Percentiles rank a stretch among this genome's conserved stretches.
These are phyloP conservation scores for Plectranthus barbatus DNA, from an alignment of 257 asterid genomes.

Conservation along the genomic window DNA sequence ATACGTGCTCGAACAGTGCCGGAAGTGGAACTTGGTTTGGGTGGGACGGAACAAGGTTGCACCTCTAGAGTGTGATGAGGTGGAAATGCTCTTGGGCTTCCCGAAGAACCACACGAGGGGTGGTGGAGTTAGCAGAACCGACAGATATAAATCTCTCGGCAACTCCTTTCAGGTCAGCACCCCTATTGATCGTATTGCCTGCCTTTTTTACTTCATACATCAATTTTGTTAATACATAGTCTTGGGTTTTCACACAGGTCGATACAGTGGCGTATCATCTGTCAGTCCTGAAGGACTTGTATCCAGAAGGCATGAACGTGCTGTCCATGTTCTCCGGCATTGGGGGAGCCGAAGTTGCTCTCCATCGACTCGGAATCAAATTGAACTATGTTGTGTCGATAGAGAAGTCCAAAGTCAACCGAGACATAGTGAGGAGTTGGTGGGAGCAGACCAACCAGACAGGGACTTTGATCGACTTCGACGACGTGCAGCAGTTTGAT, in stretches of 20 bases:
- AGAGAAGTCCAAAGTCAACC: constrained; percentile 56
- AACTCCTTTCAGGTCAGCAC: constrained; percentile 74
- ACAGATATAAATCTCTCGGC: constrained; percentile 73
- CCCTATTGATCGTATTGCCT: no score
- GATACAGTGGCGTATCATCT: constrained; percentile 90
- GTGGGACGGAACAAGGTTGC: constrained; percentile 80
- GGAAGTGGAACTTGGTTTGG: constrained; percentile 92
- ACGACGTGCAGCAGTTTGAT: constrained; percentile 48
- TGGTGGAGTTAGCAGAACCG: constrained; percentile 86
- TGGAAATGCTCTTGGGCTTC: constrained; percentile 73
- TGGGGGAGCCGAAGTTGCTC: constrained; percentile 95
- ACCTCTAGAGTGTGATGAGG: constrained; percentile 82
- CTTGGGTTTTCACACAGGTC: constrained; percentile 30
- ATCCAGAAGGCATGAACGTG: constrained; percentile 57
- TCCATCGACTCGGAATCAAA: constrained; percentile 65
- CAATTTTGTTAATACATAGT: not conserved
- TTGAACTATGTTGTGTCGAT: constrained; percentile 60
- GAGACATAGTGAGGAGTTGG: constrained; percentile 75
- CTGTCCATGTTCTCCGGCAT: constrained; percentile 87
- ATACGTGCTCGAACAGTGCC: constrained; percentile 48
- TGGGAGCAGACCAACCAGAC: constrained; percentile 84
- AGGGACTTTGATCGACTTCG: constrained; percentile 42
- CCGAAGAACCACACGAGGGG: constrained; percentile 88
- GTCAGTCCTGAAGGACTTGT: constrained; percentile 61
- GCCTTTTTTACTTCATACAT: no score